Evolutionary conservation across 2,329 filamentous ascomycete genomes (phyloP), one percentile per base, ranked within the genome.

Genomic region (Geoglossum cookeanum): DNA sequence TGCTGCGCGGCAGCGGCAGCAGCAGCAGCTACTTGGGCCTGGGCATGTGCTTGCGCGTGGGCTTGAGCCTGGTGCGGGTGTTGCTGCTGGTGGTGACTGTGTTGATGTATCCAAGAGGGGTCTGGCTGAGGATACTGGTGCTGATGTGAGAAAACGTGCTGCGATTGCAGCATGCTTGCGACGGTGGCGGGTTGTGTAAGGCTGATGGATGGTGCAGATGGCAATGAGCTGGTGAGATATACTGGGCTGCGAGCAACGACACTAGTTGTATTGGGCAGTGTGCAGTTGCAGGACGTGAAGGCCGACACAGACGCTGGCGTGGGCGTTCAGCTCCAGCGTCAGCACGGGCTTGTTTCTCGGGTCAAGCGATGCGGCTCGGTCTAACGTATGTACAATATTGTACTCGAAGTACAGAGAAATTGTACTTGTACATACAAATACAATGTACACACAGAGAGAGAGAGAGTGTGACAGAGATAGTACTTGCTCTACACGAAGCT

Each of bases 71-170:
- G 68, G 54, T 71, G 70, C 61, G 68, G 67, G 58, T 72, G 70
- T 64, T 70, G 66, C 60, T 65, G 64, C 59, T 80, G 76, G 63
- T 79, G 75, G 60, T 81, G 79, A 61, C 73, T 74, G 53, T 76
- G 72, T 67, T 81, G 79, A 63, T 84, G 80, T 75, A 84, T 79
- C 81, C 82, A 85, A 66, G 78, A 71, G 62, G 78, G 75, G 59
- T 83, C 80, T 52, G 72, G 72, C 66, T 83, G 80, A 55, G 76
- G 77, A 62, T 78, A 77, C 66, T 82, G 82, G 64, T 83, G 80
- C 65, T 82, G 81, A 66, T 85, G 81, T 61, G 78, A 80, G 69
- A 83, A 84, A 65, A 83, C 75, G 69, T 81, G 80, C 64, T 78
- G 72, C 66, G 78, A 75, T 60, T 76, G 77, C 73, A 83, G 78